These are phyloP conservation scores for Fusarium domesticum DNA, from an alignment of 2,329 filamentous ascomycete genomes.

Conservation along the genomic window DNA sequence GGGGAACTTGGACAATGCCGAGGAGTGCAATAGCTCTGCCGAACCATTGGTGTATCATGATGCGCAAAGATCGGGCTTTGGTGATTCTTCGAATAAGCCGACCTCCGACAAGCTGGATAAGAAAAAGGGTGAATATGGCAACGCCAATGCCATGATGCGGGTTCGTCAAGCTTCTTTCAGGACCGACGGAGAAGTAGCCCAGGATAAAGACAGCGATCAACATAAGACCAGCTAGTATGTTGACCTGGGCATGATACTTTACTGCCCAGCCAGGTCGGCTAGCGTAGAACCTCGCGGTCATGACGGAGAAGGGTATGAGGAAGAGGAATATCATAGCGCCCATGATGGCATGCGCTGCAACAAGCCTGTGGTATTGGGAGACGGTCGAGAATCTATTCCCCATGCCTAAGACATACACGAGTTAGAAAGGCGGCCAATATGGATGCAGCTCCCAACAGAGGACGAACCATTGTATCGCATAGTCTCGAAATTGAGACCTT, in stretches of 20 bases:
- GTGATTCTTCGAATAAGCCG: constrained; percentile 56
- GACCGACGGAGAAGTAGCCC: constrained; percentile 76
- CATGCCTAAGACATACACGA: constrained; percentile 59
- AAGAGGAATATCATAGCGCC: constrained; percentile 72
- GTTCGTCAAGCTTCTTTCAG: constrained; percentile 68
- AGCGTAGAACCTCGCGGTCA: constrained; percentile 69
- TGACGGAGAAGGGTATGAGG: constrained; percentile 69
- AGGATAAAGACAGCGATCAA: constrained; percentile 70
- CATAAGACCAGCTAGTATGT: constrained; percentile 65
- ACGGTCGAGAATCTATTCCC: constrained; percentile 72
- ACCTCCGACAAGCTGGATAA: constrained; percentile 69
- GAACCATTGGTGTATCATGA: constrained; percentile 81
- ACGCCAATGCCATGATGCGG: constrained; percentile 83
- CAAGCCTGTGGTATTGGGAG: constrained; percentile 66
- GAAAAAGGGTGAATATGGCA: constrained; percentile 70
- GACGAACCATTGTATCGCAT: constrained; percentile 77
- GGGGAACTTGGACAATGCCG: constrained; percentile 80
- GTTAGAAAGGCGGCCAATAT: constrained; percentile 13
- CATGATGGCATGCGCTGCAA: constrained; percentile 69
- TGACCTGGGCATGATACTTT: constrained; percentile 70
- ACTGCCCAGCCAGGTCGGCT: constrained; percentile 59
- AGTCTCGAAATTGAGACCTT: constrained; percentile 74
- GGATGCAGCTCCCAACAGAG: background rate
- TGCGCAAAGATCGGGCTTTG: constrained; percentile 47
- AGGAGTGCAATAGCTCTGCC: constrained; percentile 76